Base-by-base conservation (phyloP, 768 basidiomycete genomes). In the Mycena amicta region DNA sequence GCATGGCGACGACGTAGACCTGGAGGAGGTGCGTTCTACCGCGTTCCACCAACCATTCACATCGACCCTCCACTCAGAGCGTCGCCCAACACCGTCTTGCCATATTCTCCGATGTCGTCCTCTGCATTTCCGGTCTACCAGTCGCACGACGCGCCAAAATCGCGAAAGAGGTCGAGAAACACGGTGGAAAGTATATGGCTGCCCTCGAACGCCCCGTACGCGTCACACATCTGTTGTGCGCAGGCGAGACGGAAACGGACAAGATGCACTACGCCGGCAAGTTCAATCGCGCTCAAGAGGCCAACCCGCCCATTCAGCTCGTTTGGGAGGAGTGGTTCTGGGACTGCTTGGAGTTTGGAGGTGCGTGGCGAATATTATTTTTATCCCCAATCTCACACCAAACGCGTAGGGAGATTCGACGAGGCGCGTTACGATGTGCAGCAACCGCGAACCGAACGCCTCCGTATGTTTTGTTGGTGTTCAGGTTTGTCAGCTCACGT, bases 261-360 rank as follows among this genome's bases (percentile, higher is more conserved):
- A 94, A 93, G 75, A 88, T 94, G 80, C 79, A 75, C 4, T 91
- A 89, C 65, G 92, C 92, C 0, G 80, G 85, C 56, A 89, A 88
- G 67, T 89, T 90, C 66, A 90, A 89, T 67, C 70, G 76, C 18
- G 76, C 79, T 22, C 83, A 85, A 30, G 91, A 92, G 70, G 88
- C 87, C 4, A 79, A 83, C 49, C 62, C 62, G 4, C 62, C 55
- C 43, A 93, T 94, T 29, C 78, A 83, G 50, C 75, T 95, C 2
- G 85, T 97, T 1, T 96, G 95, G 90, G 93, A 95, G 67, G 94
- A 96, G 61, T 98, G 95, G 95, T 90, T 97, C 56, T 95, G 93
- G 93, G 95, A 97, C 67, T 95, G 83, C 26, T 66, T 95, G 2
- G 85, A 87, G 40, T 92, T 85, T 67, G 85, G 86, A 57, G 92